Conservation (phyloP, 2,329 filamentous ascomycete genomes). For the Domatiomyces globalis region DNA sequence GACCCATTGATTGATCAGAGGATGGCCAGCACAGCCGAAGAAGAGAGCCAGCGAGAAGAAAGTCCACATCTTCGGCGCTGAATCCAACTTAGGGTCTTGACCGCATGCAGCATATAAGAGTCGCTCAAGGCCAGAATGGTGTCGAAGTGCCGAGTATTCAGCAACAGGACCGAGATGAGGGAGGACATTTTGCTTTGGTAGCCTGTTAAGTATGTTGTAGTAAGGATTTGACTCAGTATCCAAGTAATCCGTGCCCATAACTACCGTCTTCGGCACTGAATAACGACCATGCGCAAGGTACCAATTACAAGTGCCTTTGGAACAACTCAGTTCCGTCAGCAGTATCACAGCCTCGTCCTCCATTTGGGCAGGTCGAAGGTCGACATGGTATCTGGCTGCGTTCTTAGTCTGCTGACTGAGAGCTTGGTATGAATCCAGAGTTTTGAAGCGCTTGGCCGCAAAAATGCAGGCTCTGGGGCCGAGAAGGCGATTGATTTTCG, state of each 20-base stretch:
- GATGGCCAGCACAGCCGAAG: conserved; percentile 32
- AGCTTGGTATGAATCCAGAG: conserved; percentile 5
- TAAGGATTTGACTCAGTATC: conserved; percentile 7
- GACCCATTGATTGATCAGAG: conserved; percentile 33
- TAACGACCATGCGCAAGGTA: conserved; percentile 29
- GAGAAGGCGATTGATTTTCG: conserved; percentile 22
- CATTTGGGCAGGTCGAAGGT: conserved; percentile 48
- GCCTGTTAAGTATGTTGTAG: too few relatives aligned
- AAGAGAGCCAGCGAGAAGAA: conserved; percentile 48
- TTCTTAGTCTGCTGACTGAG: not conserved
- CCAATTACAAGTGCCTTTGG: conserved; percentile 43
- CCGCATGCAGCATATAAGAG: conserved; percentile 45
- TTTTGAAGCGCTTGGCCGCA: conserved; percentile 9
- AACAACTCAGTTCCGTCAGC: conserved; percentile 45
- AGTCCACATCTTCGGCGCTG: conserved; percentile 52
- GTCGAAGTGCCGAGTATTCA: conserved; percentile 52
- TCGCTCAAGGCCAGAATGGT: conserved; percentile 49
- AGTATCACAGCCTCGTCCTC: conserved; percentile 49
- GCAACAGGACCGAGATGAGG: conserved; percentile 3
- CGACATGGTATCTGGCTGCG: conserved; percentile 45
- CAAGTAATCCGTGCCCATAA: conserved; percentile 37
- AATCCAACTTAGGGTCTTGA: conserved; percentile 43
- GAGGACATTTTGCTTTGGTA: not conserved
- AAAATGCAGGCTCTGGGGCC: conserved; percentile 17
- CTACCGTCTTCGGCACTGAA: conserved; percentile 26